A percentile compares a stretch with the other conserved stretches of the same genome.
phyloP scores from a whole-genome alignment of 257 asterid genomes.

The Plantago major region DNA sequence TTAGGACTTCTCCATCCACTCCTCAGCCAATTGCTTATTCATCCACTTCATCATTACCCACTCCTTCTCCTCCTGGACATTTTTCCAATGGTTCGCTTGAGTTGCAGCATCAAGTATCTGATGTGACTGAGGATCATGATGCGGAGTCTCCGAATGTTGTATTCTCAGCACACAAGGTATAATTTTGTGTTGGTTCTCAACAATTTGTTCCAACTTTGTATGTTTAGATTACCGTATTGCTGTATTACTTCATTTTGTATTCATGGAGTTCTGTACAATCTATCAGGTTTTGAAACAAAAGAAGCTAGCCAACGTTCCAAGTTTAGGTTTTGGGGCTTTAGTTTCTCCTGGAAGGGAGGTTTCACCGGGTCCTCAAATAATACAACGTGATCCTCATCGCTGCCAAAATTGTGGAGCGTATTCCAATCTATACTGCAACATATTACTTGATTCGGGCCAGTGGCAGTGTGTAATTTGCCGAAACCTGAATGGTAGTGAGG shows the following conservation, averaged over 20 bases:
- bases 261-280: constrained; percentile 8
- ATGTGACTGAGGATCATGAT: constrained; percentile 39
- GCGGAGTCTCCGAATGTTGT: constrained; percentile 63
- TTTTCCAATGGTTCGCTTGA: constrained; percentile 68
- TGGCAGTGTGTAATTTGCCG: constrained; percentile 96
- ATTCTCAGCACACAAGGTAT: constrained; percentile 92
- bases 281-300: constrained; percentile 80
- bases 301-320: constrained; percentile 73
- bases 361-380: constrained; percentile 82
- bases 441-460: constrained; percentile 87
- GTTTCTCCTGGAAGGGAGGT: constrained; percentile 84
- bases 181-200: not conserved
- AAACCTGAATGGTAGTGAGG: constrained; percentile 81
- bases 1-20: constrained; percentile 88
- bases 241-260: not conserved
- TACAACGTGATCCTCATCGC: constrained; percentile 88
- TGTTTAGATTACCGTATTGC: not conserved
- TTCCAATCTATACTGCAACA: constrained; percentile 85
- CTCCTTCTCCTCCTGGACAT: constrained; percentile 45
- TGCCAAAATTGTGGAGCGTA: constrained; percentile 89
- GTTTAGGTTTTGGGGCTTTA: constrained; percentile 91
- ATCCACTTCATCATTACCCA: constrained; percentile 63
- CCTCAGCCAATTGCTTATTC: constrained; percentile 91
- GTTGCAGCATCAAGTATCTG: constrained; percentile 55
- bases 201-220: no score